Evolutionary conservation across 2,329 filamentous ascomycete species (phyloP), one percentile per base, ranked within the genome.

Genomic region (Fusarium metavorans): DNA sequence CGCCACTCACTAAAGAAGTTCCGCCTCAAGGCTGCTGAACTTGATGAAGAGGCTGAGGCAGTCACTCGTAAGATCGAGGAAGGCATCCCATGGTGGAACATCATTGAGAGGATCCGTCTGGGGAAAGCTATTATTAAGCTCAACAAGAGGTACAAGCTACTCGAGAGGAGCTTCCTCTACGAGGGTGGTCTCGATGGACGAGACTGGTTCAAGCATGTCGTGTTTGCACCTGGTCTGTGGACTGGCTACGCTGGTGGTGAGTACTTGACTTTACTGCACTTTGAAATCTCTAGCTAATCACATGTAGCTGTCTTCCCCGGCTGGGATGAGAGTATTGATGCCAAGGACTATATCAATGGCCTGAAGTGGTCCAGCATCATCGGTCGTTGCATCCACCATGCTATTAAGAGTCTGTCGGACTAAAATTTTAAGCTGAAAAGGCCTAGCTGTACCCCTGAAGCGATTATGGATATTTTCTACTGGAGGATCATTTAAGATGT

Each of bases 121-220:
- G 89, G 88, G 69, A 87, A 89, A 66, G 85, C 89, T 20, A 90
- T 97, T 62, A 88, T 90, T 32, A 86, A 83, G 13, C 89, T 92
- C 52, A 98, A 98, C 82, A 87, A 86, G 35, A 93, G 93, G 81
- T 97, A 97, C 86, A 97, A 98, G 87, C 86, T 87, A 10, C 84
- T 98, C 1, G 96, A 98, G 82, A 88, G 95, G 18, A 87, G 92
- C 60, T 98, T 98, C 82, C 78, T 98, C 72, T 93, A 94, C 78
- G 84, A 90, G 6, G 87, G 88, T 4, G 96, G 96, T 1, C 84
- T 98, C 23, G 95, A 98, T 81, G 91, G 91, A 1, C 87, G 96
- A 69, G 86, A 86, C 27, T 98, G 95, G 95, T 98, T 96, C 86
- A 98, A 98, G 85, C 96, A 98, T 79, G 93, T 98, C 3, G 93